phyloP scores from a whole-genome alignment of 176 grass and related monocot genomes.

The Juncus inflexus region DNA sequence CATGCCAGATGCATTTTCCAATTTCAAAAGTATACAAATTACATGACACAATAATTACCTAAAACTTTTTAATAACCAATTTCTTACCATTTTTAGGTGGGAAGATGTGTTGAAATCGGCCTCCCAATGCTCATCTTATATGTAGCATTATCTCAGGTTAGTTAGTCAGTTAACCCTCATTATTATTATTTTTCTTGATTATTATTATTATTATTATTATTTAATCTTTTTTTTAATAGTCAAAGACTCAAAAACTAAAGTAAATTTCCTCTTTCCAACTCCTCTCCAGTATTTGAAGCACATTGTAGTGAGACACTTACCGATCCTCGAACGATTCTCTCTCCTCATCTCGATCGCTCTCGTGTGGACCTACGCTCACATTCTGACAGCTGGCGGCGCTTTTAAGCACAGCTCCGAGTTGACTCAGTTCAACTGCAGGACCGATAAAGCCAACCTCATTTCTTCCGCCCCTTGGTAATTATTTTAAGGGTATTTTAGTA shows the following conservation, averaged over 20 bases:
- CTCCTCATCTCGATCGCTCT: conserved; percentile 64
- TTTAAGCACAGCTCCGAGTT: conserved; percentile 56
- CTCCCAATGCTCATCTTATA: conserved; percentile 82
- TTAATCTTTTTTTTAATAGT: neutral
- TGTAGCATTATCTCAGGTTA: conserved; percentile 68
- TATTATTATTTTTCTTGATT: too few relatives aligned
- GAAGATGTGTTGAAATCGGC: conserved; percentile 90
- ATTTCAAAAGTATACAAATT: too few relatives aligned
- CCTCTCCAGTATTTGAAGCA: conserved; percentile 69
- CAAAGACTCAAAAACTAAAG: too few relatives aligned
- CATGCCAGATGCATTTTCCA: too few relatives aligned
- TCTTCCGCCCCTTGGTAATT: conserved; percentile 79
- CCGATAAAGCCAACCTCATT: conserved; percentile 77
- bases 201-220: too few relatives aligned
- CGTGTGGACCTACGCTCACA: conserved; percentile 78
- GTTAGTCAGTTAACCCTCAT: conserved; percentile 2
- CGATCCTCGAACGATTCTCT: conserved; percentile 87
- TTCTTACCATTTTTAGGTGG: conserved; percentile 46
- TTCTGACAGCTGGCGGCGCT: conserved; percentile 75
- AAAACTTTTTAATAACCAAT: neutral
- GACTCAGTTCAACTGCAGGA: conserved; percentile 79
- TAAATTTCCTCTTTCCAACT: too few relatives aligned
- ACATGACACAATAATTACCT: neutral
- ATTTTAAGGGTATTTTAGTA: neutral
- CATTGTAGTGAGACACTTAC: conserved; percentile 54